Evolutionary conservation across 108 stramenopile species (phyloP).

Genomic region (Aurantiochytrium sp.): DNA sequence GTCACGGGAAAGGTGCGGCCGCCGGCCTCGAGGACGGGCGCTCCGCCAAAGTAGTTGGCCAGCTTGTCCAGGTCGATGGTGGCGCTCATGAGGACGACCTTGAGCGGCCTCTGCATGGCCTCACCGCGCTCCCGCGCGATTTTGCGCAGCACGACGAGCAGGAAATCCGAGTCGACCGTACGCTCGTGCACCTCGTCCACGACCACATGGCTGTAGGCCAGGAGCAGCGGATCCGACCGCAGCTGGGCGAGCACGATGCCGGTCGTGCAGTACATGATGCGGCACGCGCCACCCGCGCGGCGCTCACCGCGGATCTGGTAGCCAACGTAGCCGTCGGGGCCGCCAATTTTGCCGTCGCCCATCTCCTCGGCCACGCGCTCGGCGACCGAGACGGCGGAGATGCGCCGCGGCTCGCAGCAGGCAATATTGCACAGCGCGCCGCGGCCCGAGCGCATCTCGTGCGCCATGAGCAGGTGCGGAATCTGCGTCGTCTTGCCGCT

Average conservation of each 20-base stretch:
- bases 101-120: conserved; percentile 56
- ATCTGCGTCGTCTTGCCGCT: conserved; percentile 76
- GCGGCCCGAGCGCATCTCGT: conserved; percentile 46
- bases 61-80: conserved; percentile 64
- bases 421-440: conserved; percentile 58
- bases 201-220: conserved; percentile 22
- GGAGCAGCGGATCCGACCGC: conserved; percentile 68
- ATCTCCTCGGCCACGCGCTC: conserved; percentile 73
- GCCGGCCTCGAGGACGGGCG: conserved; percentile 69
- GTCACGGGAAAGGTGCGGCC: conserved; percentile 76
- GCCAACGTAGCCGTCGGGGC: conserved; percentile 68
- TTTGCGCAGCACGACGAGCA: conserved; percentile 6
- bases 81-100: conserved; percentile 71
- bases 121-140: conserved; percentile 27
- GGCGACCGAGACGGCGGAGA: conserved; percentile 72
- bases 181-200: conserved; percentile 40
- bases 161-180: conserved; percentile 14
- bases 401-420: conserved; percentile 77
- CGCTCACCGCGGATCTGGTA: conserved; percentile 84
- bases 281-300: conserved; percentile 58
- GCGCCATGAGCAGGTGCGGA: conserved; percentile 71
- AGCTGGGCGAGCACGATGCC: conserved; percentile 92
- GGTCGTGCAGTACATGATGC: conserved; percentile 89
- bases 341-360: conserved; percentile 53
- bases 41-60: conserved; percentile 58